phyloP scores from a whole-genome alignment of 2,329 filamentous ascomycete genomes.

The Thielaviopsis punctulata region DNA sequence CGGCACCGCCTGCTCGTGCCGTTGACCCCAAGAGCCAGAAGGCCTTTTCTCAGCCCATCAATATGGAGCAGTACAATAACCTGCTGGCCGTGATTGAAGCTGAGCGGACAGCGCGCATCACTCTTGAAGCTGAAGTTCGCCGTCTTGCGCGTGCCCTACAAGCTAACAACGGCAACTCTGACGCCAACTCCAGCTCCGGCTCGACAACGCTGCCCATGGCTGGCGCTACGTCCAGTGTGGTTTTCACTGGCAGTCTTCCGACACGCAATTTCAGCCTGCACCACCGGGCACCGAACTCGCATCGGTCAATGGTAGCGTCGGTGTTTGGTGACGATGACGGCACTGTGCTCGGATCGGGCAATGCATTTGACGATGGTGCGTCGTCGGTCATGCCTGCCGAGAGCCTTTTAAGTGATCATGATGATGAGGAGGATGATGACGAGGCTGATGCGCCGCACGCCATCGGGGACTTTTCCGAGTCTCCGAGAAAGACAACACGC shows the following conservation, averaged over 20 bases:
- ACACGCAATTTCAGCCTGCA: slow-evolving; percentile 16
- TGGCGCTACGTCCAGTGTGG: slow-evolving; percentile 14
- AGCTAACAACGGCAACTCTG: neutral
- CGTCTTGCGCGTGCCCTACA: slow-evolving; percentile 33
- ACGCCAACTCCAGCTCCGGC: too few species aligned
- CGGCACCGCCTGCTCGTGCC: slow-evolving; percentile 14
- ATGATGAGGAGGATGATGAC: neutral
- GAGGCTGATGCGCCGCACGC: neutral
- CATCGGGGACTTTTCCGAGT: neutral
- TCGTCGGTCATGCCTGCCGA: neutral
- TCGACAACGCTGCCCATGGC: slow-evolving; percentile 17
- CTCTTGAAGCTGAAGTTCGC: slow-evolving; percentile 39
- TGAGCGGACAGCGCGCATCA: slow-evolving; percentile 37
- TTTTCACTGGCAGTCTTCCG: slow-evolving; percentile 25
- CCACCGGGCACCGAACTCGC: slow-evolving; percentile 1
- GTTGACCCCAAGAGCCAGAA: neutral
- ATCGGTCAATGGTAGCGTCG: neutral
- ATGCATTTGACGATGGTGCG: neutral
- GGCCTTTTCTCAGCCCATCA: slow-evolving; percentile 15
- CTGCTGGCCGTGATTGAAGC: slow-evolving; percentile 35
- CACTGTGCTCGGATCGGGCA: neutral
- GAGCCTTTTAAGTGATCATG: neutral
- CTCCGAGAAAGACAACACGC: slow-evolving; percentile 37
- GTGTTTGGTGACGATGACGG: neutral
- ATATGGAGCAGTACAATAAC: slow-evolving; percentile 30